Percentiles rank a stretch among this genome's conserved stretches.
phyloP scores from a whole-genome alignment of 805 yeast genomes.

The Metschnikowia baotianmanensis region DNA sequence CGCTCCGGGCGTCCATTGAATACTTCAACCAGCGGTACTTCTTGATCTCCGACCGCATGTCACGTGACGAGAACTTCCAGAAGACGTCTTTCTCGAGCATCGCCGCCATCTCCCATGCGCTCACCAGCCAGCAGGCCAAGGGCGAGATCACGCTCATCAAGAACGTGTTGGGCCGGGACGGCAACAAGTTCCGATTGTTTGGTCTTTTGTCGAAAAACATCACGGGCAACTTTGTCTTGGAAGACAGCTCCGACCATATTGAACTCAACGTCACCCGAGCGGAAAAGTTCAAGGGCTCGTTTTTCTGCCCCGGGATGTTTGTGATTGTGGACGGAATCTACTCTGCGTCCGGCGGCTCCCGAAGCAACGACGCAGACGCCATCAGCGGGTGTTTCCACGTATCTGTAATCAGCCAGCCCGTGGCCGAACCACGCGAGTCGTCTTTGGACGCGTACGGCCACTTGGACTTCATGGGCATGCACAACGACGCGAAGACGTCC shows the following conservation, averaged over 20 bases:
- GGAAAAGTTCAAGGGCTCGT: conserved; percentile 60
- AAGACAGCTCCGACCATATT: conserved; percentile 77
- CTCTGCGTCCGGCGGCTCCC: conserved; percentile 54
- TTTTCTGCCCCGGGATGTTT: conserved; percentile 71
- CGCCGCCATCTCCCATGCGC: conserved; percentile 38
- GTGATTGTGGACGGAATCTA: conserved; percentile 84
- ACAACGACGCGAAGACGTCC: conserved; percentile 25
- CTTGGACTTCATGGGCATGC: conserved; percentile 60
- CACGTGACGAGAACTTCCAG: conserved; percentile 76
- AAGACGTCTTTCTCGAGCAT: conserved; percentile 42
- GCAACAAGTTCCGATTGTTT: conserved; percentile 68
- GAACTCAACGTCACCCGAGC: conserved; percentile 65
- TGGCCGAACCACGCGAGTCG: conserved; percentile 69
- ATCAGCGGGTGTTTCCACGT: conserved; percentile 61
- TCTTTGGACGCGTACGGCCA: conserved; percentile 75
- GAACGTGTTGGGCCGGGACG: conserved; percentile 82
- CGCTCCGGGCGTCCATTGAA: conserved; percentile 28
- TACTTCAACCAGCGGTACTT: conserved; percentile 56
- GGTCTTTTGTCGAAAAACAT: conserved; percentile 68
- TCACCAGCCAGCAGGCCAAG: conserved; percentile 11
- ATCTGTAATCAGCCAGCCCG: conserved; percentile 79
- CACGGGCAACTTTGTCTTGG: conserved; percentile 70
- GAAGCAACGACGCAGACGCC: conserved; percentile 27
- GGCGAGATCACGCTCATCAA: conserved; percentile 65
- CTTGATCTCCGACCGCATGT: conserved; percentile 64